Evolutionary conservation across 2,329 filamentous ascomycete genomes (phyloP).

Genomic region (Cylindrodendrum hubeiense): DNA sequence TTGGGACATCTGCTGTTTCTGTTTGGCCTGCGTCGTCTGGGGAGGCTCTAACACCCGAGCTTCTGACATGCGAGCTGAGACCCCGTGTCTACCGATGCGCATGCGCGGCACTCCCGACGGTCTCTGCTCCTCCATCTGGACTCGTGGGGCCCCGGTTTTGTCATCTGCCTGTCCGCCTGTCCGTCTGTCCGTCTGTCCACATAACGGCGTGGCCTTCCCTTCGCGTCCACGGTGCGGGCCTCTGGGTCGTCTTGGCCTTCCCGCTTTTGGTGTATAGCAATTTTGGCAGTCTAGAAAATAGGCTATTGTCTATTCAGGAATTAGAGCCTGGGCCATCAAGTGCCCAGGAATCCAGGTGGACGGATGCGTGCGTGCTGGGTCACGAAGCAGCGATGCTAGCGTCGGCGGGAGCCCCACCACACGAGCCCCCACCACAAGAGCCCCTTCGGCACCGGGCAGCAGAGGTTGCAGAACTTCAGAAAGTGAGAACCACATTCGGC

Average conservation of each 20-base stretch:
- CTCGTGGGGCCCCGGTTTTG: background rate
- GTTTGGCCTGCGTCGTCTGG: conserved; percentile 17
- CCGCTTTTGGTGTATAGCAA: background rate
- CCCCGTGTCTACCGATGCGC: conserved; percentile 16
- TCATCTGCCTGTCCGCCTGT: too few relatives aligned
- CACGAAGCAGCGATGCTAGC: conserved; percentile 34
- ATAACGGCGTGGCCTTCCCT: conserved; percentile 10
- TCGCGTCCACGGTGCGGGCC: background rate
- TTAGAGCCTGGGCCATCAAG: conserved; percentile 18
- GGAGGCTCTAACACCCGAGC: conserved; percentile 1
- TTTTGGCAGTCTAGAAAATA: conserved; percentile 9
- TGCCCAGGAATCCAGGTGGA: conserved; percentile 6
- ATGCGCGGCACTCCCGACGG: conserved; percentile 12
- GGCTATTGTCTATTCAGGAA: conserved; percentile 28
- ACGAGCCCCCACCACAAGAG: conserved; percentile 2
- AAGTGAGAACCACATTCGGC: conserved; percentile 28
- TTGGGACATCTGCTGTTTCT: conserved; percentile 24
- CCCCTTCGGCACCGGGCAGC: conserved; percentile 39
- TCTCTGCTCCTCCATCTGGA: background rate
- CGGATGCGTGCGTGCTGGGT: conserved; percentile 15
- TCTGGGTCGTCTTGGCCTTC: conserved; percentile 1
- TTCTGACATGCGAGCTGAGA: conserved; percentile 12
- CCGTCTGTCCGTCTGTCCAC: too few relatives aligned
- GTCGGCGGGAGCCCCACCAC: conserved; percentile 22
- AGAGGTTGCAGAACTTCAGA: too few relatives aligned